Evolutionary conservation across 2,329 filamentous ascomycete genomes (phyloP).

Genomic region (Neospermospora avenae): DNA sequence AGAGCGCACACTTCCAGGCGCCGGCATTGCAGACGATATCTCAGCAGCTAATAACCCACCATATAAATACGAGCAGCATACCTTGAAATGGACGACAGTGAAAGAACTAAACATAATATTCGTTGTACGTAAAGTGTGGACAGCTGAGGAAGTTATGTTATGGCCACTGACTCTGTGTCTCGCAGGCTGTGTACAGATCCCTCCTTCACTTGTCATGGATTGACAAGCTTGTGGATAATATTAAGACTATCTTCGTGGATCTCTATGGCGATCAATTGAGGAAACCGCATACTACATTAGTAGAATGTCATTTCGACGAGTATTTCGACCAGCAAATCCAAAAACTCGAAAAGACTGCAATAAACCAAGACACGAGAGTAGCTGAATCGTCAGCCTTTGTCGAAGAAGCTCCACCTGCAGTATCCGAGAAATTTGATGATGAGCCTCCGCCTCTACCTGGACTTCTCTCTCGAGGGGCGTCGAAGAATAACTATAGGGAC

Average conservation of each 20-base stretch:
- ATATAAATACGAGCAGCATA: slow-evolving; percentile 91
- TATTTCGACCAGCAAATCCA: slow-evolving; percentile 93
- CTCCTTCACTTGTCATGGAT: slow-evolving; percentile 95
- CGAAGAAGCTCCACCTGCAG: slow-evolving; percentile 25
- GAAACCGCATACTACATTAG: slow-evolving; percentile 71
- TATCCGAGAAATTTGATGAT: slow-evolving; percentile 35
- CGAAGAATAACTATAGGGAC: slow-evolving; percentile 32
- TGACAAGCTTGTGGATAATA: slow-evolving; percentile 92
- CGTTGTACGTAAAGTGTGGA: slow-evolving; percentile 59
- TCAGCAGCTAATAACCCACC: slow-evolving; percentile 64
- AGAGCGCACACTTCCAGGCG: slow-evolving; percentile 66
- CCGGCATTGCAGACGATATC: slow-evolving; percentile 56
- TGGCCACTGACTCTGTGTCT: neutral
- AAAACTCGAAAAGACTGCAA: slow-evolving; percentile 65
- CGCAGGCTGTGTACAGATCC: slow-evolving; percentile 91
- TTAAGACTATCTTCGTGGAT: slow-evolving; percentile 86
- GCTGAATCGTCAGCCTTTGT: slow-evolving; percentile 27
- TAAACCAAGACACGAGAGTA: slow-evolving; percentile 30
- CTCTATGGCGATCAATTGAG: slow-evolving; percentile 86
- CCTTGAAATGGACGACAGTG: slow-evolving; percentile 85
- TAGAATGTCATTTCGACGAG: slow-evolving; percentile 82
- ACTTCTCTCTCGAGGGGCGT: slow-evolving; percentile 31
- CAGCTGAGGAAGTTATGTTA: neutral
- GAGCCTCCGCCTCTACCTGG: slow-evolving; percentile 48
- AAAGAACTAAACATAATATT: slow-evolving; percentile 96